phyloP scores from a whole-genome alignment of 2,329 filamentous ascomycete species.

The Pyricularia grisea region DNA sequence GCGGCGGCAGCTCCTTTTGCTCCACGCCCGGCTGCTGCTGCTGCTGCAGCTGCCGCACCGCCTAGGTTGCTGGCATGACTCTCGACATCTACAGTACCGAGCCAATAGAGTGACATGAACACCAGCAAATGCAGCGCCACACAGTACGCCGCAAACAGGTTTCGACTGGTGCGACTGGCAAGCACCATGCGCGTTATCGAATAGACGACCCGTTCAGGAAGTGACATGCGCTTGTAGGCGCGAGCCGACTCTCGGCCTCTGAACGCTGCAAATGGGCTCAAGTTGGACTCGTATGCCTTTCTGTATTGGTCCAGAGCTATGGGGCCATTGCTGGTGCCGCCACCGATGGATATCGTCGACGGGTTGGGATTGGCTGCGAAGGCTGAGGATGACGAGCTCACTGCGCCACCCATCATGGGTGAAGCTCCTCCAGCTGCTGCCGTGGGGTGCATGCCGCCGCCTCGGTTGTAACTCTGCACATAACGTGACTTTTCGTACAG shows the following conservation, averaged over 20 bases:
- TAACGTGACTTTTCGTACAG: conserved; percentile 98
- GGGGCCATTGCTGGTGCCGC: conserved; percentile 47
- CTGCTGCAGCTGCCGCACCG: conserved; percentile 33
- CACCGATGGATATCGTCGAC: conserved; percentile 52
- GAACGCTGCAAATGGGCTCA: conserved; percentile 94
- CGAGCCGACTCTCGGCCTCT: conserved; percentile 84
- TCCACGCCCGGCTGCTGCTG: conserved; percentile 25
- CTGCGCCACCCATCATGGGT: conserved; percentile 17
- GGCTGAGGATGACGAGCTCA: conserved; percentile 54
- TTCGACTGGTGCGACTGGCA: conserved; percentile 81
- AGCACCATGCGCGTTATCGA: conserved; percentile 86
- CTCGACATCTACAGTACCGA: conserved; percentile 60
- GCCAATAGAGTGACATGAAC: conserved; percentile 79
- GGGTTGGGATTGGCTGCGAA: conserved; percentile 64
- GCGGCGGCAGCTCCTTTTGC: conserved; percentile 22
- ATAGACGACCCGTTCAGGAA: conserved; percentile 84
- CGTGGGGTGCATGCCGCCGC: conserved; percentile 34
- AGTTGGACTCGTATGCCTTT: conserved; percentile 86
- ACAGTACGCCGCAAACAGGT: conserved; percentile 89
- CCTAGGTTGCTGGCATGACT: conserved; percentile 49
- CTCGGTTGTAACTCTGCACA: conserved; percentile 83
- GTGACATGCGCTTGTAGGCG: conserved; percentile 85
- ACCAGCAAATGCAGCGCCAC: conserved; percentile 80
- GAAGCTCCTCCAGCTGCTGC: not conserved
- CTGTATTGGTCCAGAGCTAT: conserved; percentile 76